These are phyloP conservation scores for Alternaria arbusti DNA, from an alignment of 2,329 filamentous ascomycete species.

Conservation along the genomic window DNA sequence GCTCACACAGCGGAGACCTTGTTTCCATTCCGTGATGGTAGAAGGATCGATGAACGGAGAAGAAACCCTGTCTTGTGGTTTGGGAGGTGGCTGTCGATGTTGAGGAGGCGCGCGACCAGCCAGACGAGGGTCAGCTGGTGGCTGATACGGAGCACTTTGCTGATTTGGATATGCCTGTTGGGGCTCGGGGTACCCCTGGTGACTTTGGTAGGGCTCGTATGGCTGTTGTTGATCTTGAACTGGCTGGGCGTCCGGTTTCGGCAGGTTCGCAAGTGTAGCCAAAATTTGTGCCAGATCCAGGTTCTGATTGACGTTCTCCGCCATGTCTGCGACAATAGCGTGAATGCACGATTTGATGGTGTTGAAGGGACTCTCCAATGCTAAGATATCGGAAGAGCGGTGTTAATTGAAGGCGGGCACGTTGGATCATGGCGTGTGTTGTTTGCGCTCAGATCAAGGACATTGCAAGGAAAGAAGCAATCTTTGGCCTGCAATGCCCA, in stretches of 20 bases:
- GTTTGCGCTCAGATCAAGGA: constrained; percentile 11
- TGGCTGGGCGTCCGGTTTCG: constrained; percentile 20
- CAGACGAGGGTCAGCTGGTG: constrained; percentile 30
- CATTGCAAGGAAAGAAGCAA: constrained; percentile 8
- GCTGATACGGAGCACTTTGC: constrained; percentile 10
- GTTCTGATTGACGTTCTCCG: constrained; percentile 29
- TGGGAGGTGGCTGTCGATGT: constrained; percentile 17
- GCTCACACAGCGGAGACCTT: constrained; percentile 55
- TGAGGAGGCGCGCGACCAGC: constrained; percentile 21
- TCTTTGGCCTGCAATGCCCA: not conserved
- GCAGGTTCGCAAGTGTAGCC: constrained; percentile 41
- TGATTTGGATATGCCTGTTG: constrained; percentile 3
- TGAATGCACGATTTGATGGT: not conserved
- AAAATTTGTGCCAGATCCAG: constrained; percentile 46
- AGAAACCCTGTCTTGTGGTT: constrained; percentile 23
- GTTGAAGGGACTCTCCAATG: not conserved
- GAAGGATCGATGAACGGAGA: constrained; percentile 52
- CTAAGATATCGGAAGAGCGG: not conserved
- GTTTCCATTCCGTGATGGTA: constrained; percentile 57
- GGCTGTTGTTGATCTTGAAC: constrained; percentile 20
- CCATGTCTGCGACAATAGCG: constrained; percentile 33
- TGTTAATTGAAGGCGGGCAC: not conserved
- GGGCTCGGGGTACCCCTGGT: constrained; percentile 5
- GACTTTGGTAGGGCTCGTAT: constrained; percentile 4
- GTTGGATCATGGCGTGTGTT: constrained; percentile 16